Evolutionary conservation across 805 yeast genomes (phyloP), one percentile per base, ranked within the genome.

Genomic region (Ogataea allantospora): DNA sequence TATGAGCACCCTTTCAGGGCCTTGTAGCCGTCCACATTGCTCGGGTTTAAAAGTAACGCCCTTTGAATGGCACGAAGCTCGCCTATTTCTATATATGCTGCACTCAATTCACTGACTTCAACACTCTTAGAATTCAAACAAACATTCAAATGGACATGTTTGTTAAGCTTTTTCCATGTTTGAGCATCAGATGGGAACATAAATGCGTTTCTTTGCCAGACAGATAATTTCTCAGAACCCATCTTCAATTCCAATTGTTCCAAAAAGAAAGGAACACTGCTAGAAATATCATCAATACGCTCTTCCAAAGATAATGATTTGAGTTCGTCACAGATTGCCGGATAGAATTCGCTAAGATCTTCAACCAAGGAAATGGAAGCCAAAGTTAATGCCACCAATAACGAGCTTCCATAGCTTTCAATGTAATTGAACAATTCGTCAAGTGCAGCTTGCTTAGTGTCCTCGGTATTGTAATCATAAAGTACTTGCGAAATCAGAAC

Each of bases 311-410:
- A 55, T 21, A 84, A 54, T 0, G 67, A 61, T 24, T 64, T 66
- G 30, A 93, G 62, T 58, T 89, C 96, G 13, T 79, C 81, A 35
- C 72, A 71, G 0, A 93, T 79, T 1, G 73, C 78, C 26, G 70
- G 55, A 35, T 83, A 67, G 41, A 79, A 80, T 11, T 75, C 81
- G 5, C 67, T 65, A 39, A 74, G 63, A 31, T 78, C 68, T 34
- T 87, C 84, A 7, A 80, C 66, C 2, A 93, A 69, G 0, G 86
- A 70, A 15, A 91, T 78, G 0, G 95, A 88, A 4, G 95, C 96
- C 27, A 91, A 66, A 1, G 88, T 75, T 42, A 89, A 60, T 0
- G 86, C 80, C 2, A 85, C 77, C 16, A 77, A 53, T 30, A 87
- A 62, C 2, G 88, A 77, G 1, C 84, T 68, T 0, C 95, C 96